Conservation (phyloP, 768 basidiomycete genomes). For the Boletus sp. region DNA sequence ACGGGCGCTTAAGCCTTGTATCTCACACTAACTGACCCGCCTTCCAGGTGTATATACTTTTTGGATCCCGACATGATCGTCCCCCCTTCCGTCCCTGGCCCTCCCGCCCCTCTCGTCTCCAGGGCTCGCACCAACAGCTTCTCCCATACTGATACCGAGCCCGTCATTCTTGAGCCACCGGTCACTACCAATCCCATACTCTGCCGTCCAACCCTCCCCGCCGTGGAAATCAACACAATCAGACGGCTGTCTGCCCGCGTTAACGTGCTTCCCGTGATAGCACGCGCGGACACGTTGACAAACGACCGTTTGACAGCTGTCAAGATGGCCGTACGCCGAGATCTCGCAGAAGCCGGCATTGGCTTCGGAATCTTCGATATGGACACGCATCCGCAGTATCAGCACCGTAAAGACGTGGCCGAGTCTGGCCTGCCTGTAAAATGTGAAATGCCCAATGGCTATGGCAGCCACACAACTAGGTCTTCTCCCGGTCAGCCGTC, state of each 20-base stretch:
- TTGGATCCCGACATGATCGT: slow-evolving; percentile 81
- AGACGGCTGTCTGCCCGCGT: slow-evolving; percentile 77
- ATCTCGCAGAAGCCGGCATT: slow-evolving; percentile 81
- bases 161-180: slow-evolving; percentile 78
- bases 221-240: slow-evolving; percentile 73
- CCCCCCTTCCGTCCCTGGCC: slow-evolving; percentile 64
- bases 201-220: slow-evolving; percentile 64
- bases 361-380: slow-evolving; percentile 89
- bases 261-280: slow-evolving; percentile 85
- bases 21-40: slow-evolving; percentile 20
- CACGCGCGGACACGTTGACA: slow-evolving; percentile 76
- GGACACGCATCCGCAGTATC: slow-evolving; percentile 53
- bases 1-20: slow-evolving; percentile 30
- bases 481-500: slow-evolving; percentile 50
- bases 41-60: slow-evolving; percentile 77
- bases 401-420: slow-evolving; percentile 43
- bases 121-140: slow-evolving; percentile 70
- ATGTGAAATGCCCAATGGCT: slow-evolving; percentile 54
- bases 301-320: slow-evolving; percentile 79
- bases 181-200: slow-evolving; percentile 70
- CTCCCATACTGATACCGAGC: slow-evolving; percentile 69
- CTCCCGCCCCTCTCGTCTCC: slow-evolving; percentile 64
- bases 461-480: slow-evolving; percentile 50
- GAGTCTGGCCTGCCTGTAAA: slow-evolving; percentile 42
- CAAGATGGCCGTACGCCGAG: slow-evolving; percentile 76